Base-by-base conservation (phyloP, 108 stramenopile genomes). In the Ochromonas danica region DNA sequence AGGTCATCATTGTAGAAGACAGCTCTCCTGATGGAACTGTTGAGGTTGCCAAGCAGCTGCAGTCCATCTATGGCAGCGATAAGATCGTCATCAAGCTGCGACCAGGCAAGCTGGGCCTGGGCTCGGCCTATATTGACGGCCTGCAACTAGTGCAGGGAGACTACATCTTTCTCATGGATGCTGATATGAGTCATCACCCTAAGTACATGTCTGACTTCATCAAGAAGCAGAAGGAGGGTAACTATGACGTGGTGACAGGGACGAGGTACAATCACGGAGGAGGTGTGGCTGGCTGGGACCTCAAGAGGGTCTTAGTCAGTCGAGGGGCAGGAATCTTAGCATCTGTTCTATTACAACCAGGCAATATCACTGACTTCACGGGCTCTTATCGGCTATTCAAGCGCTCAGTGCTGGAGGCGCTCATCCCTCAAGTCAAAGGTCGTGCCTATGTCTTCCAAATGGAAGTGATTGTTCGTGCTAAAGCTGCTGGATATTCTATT, bases 381-480 rank as follows among this genome's bases (percentile, higher is more conserved):
- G 98, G 98, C 14, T 89, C 87, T 43, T 99, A 96, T 81, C 90
- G 98, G 33, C 86, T 99, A 78, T 99, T 96, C 87, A 90, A 93
- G 81, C 88, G 91, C 62, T 57, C 79, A 22, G 94, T 93, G 0
- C 81, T 99, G 71, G 92, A 94, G 81, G 74, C 86, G 51, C 91
- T 99, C 61, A 87, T 99, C 70, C 91, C 92, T 22, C 72, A 87
- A 51, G 91, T 97, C 14, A 83, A 83, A 43, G 90, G 90, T 72
- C 94, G 88, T 72, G 96, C 96, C 27, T 99, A 99, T 85, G 96
- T 96, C 35, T 99, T 99, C 83, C 96, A 99, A 81, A 99, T 99
- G 98, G 96, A 99, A 81, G 96, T 97, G 71, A 84, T 96, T 45
- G 93, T 97, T 17, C 82, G 94, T 71, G 92, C 95, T 38, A 85